A percentile compares a stretch with the other conserved stretches of the same genome.
Evolutionary conservation across 2,329 filamentous ascomycete genomes (phyloP).

Genomic region (Lecanicillium sp.): DNA sequence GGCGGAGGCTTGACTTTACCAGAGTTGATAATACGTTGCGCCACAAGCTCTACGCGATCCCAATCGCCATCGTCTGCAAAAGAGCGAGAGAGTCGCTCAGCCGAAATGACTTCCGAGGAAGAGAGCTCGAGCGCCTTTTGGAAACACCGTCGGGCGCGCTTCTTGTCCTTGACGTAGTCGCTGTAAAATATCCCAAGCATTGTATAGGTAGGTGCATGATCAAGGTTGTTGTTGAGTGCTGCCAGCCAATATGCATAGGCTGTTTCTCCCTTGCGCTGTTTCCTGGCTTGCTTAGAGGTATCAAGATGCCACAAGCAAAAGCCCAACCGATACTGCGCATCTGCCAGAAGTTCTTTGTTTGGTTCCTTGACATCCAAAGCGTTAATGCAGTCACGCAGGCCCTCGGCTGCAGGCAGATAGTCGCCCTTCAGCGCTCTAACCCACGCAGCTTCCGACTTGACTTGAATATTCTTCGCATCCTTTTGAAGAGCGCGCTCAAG

Average conservation of each 20-base stretch:
- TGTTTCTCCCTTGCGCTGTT: constrained; percentile 61
- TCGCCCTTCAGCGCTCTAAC: constrained; percentile 80
- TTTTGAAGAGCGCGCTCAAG: constrained; percentile 68
- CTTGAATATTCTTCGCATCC: constrained; percentile 67
- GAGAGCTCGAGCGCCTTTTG: constrained; percentile 95
- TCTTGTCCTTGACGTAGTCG: constrained; percentile 84
- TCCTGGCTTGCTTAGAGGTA: constrained; percentile 65
- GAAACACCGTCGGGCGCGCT: constrained; percentile 83
- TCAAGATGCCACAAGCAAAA: constrained; percentile 83
- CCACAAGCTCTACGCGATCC: constrained; percentile 91
- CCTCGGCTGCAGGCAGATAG: constrained; percentile 58
- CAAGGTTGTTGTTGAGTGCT: constrained; percentile 79
- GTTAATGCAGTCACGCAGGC: constrained; percentile 64
- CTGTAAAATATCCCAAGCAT: constrained; percentile 85
- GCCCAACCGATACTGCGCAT: constrained; percentile 81
- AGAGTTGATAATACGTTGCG: constrained; percentile 88
- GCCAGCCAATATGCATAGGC: constrained; percentile 80
- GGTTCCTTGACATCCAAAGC: constrained; percentile 57
- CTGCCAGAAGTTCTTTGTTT: constrained; percentile 66
- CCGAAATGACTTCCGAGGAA: constrained; percentile 75
- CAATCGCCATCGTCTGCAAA: constrained; percentile 91
- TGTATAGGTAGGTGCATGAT: constrained; percentile 85
- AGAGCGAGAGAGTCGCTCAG: constrained; percentile 74
- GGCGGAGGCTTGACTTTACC: constrained; percentile 85
- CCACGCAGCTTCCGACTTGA: constrained; percentile 87